Percentiles rank a stretch among this genome's conserved stretches.
phyloP scores from a whole-genome alignment of 106 monocot genomes.

The Gastrodia elata region DNA sequence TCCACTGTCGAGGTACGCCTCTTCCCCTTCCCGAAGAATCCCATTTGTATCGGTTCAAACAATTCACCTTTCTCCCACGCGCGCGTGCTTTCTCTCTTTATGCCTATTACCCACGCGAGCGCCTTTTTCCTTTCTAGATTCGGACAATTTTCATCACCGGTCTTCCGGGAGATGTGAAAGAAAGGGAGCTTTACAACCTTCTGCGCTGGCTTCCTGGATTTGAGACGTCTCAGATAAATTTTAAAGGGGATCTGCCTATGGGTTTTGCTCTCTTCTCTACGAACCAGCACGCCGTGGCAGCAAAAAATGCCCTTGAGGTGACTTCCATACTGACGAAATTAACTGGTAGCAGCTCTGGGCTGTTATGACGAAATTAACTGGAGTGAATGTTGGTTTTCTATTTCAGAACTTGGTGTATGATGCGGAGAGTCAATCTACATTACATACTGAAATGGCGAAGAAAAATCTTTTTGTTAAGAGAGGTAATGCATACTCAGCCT shows the following conservation, averaged over 20 bases:
- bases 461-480: slow-evolving; percentile 97
- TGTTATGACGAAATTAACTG: neutral
- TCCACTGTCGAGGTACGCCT: slow-evolving; percentile 28
- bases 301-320: slow-evolving; percentile 79
- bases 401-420: slow-evolving; percentile 78
- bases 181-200: slow-evolving; percentile 89
- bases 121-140: slow-evolving; percentile 25
- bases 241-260: slow-evolving; percentile 85
- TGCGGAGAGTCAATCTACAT: slow-evolving; percentile 41
- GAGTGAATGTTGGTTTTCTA: neutral
- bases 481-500: slow-evolving; percentile 26
- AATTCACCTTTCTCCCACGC: neutral
- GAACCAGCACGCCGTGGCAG: slow-evolving; percentile 60
- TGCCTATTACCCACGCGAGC: no score
- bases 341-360: neutral
- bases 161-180: slow-evolving; percentile 84
- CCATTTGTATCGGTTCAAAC: no score
- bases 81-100: neutral
- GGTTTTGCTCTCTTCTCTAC: slow-evolving; percentile 89
- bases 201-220: slow-evolving; percentile 92
- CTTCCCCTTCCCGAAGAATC: no score
- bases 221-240: slow-evolving; percentile 81
- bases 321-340: neutral
- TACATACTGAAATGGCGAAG: slow-evolving; percentile 98
- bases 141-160: slow-evolving; percentile 87